phyloP scores from a whole-genome alignment of 139 green algal species.

The Chlamydomonas applanata region DNA sequence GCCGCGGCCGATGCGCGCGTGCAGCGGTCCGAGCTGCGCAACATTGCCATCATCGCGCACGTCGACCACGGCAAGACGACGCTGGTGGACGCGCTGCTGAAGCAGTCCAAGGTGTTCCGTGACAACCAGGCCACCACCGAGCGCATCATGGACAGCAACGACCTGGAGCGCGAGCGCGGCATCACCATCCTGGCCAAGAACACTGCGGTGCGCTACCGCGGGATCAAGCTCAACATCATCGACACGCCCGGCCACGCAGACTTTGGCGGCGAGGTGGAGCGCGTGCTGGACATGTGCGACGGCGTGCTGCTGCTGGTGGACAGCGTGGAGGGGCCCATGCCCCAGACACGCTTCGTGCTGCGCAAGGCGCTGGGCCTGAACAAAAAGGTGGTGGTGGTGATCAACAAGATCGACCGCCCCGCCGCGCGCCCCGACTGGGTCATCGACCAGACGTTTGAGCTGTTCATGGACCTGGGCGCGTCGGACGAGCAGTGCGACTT shows the following conservation, averaged over 20 bases:
- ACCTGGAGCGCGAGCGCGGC: conserved; percentile 95
- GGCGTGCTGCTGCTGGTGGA: conserved; percentile 98
- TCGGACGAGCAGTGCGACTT: conserved; percentile 95
- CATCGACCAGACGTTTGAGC: conserved; percentile 92
- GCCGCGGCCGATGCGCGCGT: neutral
- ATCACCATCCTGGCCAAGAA: conserved; percentile 99
- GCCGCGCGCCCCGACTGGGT: conserved; percentile 73
- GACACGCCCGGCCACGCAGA: conserved; percentile 99
- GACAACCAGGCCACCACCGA: conserved; percentile 69
- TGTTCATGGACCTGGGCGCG: conserved; percentile 95
- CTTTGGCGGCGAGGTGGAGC: conserved; percentile 99
- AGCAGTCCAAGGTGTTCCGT: conserved; percentile 82
- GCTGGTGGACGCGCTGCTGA: conserved; percentile 74
- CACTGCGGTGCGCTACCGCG: conserved; percentile 90
- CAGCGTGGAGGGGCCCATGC: conserved; percentile 94
- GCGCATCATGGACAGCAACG: conserved; percentile 97
- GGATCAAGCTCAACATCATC: conserved; percentile 98
- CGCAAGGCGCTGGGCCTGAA: conserved; percentile 93
- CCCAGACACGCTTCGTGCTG: conserved; percentile 99
- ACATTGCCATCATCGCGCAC: conserved; percentile 88
- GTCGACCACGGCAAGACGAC: conserved; percentile 96
- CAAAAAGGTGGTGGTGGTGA: conserved; percentile 96
- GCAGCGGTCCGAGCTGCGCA: conserved; percentile 46
- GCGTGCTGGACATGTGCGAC: conserved; percentile 99
- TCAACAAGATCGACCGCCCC: conserved; percentile 98